phyloP scores from a whole-genome alignment of 192 early-diverging fungal genomes.

The Martensiomyces pterosporus region DNA sequence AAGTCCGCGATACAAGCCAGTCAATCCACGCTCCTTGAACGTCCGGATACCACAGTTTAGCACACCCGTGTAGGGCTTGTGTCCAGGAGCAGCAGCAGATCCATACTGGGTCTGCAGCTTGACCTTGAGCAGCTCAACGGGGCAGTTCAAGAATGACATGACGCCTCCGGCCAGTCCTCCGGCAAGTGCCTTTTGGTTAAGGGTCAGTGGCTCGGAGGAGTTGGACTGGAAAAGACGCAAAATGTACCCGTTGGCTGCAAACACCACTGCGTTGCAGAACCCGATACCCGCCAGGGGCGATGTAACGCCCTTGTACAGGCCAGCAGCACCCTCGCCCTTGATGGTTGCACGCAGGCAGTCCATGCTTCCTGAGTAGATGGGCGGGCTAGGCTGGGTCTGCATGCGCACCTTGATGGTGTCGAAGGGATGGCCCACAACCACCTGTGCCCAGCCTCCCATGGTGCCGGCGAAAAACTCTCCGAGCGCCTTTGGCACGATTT shows the following conservation, averaged over 20 bases:
- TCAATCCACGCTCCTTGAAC: constrained; percentile 59
- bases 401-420: constrained; percentile 85
- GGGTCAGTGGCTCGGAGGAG: constrained; percentile 53
- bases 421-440: constrained; percentile 73
- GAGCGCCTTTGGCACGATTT: constrained; percentile 36
- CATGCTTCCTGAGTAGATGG: constrained; percentile 64
- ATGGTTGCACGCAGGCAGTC: constrained; percentile 84
- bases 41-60: constrained; percentile 52
- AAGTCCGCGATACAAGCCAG: constrained; percentile 75
- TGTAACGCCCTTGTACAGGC: constrained; percentile 83
- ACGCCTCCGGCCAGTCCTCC: constrained; percentile 83
- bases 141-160: constrained; percentile 82
- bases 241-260: constrained; percentile 72
- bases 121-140: constrained; percentile 92
- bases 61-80: constrained; percentile 37
- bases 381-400: constrained; percentile 61
- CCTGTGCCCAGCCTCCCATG: constrained; percentile 65
- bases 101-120: constrained; percentile 86
- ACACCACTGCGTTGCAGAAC: constrained; percentile 81
- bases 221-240: constrained; percentile 56
- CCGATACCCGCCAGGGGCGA: constrained; percentile 77
- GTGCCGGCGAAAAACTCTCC: constrained; percentile 47
- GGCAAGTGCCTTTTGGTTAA: constrained; percentile 76
- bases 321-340: constrained; percentile 68
- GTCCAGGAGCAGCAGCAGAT: constrained; percentile 9